Evolutionary conservation across 805 yeast species (phyloP).

Genomic region (Metschnikowia santaceciliae): DNA sequence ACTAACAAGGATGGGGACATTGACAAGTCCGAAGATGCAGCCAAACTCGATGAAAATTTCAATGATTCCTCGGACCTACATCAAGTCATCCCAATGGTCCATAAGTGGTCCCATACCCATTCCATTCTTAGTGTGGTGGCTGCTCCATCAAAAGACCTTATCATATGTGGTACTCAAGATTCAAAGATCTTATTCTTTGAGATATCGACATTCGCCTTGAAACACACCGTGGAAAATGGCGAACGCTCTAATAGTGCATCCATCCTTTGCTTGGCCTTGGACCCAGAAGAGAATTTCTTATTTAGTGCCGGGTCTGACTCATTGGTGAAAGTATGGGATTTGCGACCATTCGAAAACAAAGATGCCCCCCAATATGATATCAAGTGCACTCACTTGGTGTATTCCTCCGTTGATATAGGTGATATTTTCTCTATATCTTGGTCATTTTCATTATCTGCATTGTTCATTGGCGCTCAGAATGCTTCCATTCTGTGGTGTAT

Average conservation of each 20-base stretch:
- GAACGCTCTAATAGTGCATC: constrained; percentile 63
- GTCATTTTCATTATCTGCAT: constrained; percentile 52
- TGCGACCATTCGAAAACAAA: constrained; percentile 31
- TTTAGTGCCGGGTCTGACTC: constrained; percentile 92
- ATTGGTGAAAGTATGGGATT: constrained; percentile 79
- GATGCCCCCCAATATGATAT: constrained; percentile 13
- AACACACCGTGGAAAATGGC: constrained; percentile 37
- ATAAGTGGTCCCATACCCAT: constrained; percentile 71
- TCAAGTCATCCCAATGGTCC: constrained; percentile 29
- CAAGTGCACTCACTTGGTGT: constrained; percentile 60
- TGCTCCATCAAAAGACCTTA: constrained; percentile 50
- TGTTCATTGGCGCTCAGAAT: constrained; percentile 88
- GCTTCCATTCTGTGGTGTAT: constrained; percentile 80
- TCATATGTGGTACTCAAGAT: constrained; percentile 91
- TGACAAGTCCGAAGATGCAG: background rate
- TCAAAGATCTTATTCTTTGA: constrained; percentile 73
- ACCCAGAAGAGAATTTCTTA: constrained; percentile 51
- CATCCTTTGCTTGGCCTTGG: constrained; percentile 64
- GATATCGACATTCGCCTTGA: constrained; percentile 56
- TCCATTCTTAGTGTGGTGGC: constrained; percentile 71
- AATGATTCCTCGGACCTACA: constrained; percentile 3
- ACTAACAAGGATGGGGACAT: background rate
- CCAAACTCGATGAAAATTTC: background rate
- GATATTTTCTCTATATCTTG: constrained; percentile 85
- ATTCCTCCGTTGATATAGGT: constrained; percentile 84